phyloP scores from a whole-genome alignment of 78 protist genomes.

The Dictyostelium purpureum region DNA sequence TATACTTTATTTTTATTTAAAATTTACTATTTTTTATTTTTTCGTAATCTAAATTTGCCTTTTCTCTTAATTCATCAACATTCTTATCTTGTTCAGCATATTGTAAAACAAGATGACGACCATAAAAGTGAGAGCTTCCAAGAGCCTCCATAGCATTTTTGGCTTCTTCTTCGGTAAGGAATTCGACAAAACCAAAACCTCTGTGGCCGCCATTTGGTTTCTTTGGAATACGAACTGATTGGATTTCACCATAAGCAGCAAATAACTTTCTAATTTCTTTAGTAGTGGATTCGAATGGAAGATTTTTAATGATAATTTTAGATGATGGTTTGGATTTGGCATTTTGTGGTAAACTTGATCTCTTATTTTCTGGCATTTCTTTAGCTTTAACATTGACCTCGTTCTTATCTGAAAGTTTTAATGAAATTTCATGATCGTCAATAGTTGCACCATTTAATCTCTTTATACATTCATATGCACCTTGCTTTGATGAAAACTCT shows the following conservation, averaged over 20 bases:
- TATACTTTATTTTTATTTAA: background rate
- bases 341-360: background rate
- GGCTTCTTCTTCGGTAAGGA: conserved; percentile 93
- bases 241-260: conserved; percentile 43
- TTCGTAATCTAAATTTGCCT: conserved; percentile 33
- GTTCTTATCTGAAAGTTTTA: conserved; percentile 70
- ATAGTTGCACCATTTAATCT: conserved; percentile 16
- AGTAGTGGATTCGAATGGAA: conserved; percentile 96
- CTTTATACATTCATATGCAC: conserved; percentile 58
- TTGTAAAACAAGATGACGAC: conserved; percentile 80
- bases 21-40: conserved; percentile 3
- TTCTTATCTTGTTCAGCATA: conserved; percentile 76
- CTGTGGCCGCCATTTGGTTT: conserved; percentile 92
- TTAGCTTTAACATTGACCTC: background rate
- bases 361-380: background rate
- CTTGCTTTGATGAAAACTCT: conserved; percentile 74
- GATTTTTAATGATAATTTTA: conserved; percentile 93
- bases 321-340: conserved; percentile 17
- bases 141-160: conserved; percentile 91
- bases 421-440: conserved; percentile 83
- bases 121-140: conserved; percentile 94
- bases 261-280: conserved; percentile 93
- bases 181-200: conserved; percentile 99
- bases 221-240: conserved; percentile 92
- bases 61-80: conserved; percentile 48